phyloP scores from a whole-genome alignment of 164 flowering plant genomes.

The Chloranthus sessilifolius region DNA sequence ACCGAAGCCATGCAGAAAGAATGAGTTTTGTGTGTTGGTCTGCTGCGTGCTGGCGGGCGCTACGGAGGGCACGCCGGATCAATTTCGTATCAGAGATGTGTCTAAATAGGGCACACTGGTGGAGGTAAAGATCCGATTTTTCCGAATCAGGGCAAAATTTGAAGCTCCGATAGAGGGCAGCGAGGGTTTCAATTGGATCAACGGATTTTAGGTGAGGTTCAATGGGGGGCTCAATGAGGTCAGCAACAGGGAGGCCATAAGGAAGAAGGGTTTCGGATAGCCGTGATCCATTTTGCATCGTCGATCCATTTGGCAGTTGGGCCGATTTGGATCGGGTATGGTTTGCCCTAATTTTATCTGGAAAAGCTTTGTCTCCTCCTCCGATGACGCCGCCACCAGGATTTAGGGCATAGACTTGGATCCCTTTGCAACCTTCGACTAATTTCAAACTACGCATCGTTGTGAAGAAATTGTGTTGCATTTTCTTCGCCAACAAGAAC shows the following conservation, averaged over 20 bases:
- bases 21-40: constrained; percentile 73
- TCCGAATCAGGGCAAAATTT: constrained; percentile 31
- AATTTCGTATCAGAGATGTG: constrained; percentile 65
- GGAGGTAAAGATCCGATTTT: constrained; percentile 37
- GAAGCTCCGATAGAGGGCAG: constrained; percentile 43
- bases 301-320: too few relatives aligned
- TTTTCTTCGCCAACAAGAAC: constrained; percentile 10
- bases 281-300: too few relatives aligned
- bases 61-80: constrained; percentile 49
- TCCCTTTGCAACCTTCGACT: constrained; percentile 45
- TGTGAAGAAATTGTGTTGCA: constrained; percentile 28
- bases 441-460: constrained; percentile 45
- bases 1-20: constrained; percentile 71
- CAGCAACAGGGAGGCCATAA: constrained; percentile 38
- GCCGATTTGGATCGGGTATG: constrained; percentile 23
- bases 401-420: constrained; percentile 51
- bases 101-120: constrained; percentile 50
- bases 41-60: constrained; percentile 53
- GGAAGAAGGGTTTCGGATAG: constrained; percentile 43
- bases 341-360: too few relatives aligned
- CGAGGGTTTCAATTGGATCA: constrained; percentile 49
- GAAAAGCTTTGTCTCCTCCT: constrained; percentile 11
- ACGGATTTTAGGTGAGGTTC: constrained; percentile 54
- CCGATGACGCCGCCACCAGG: constrained; percentile 5
- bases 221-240: constrained; percentile 58